Evolutionary conservation across 2,329 filamentous ascomycete genomes (phyloP).

Genomic region (Fusarium xyrophilum): DNA sequence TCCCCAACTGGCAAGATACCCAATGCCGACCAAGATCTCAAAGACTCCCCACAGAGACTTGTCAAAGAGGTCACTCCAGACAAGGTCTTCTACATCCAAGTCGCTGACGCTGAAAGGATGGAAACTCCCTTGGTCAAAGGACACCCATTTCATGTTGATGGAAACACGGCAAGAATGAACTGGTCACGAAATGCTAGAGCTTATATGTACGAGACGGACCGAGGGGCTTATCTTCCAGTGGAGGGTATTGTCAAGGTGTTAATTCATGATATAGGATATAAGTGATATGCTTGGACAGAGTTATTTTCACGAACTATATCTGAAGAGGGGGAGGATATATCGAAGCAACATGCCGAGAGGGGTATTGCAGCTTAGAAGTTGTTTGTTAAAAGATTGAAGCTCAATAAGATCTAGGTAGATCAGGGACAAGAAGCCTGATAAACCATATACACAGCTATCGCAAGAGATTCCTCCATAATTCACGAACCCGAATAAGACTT

Average conservation of each 20-base stretch:
- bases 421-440: no score
- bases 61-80: neutral
- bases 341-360: neutral
- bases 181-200: conserved; percentile 11
- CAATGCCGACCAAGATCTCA: conserved; percentile 8
- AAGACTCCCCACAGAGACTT: neutral
- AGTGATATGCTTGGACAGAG: conserved; percentile 8
- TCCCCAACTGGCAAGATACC: neutral
- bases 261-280: conserved; percentile 1
- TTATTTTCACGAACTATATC: conserved; percentile 14
- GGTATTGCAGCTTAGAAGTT: neutral
- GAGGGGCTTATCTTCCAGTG: neutral
- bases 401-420: no score
- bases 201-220: conserved; percentile 2
- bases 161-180: conserved; percentile 5
- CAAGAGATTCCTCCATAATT: no score
- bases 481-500: no score
- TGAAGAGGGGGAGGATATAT: neutral
- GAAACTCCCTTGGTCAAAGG: neutral
- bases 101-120: conserved; percentile 9
- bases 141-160: conserved; percentile 1
- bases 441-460: no score
- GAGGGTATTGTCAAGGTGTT: conserved; percentile 3
- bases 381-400: neutral
- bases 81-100: conserved; percentile 5